Evolutionary conservation across 2,329 filamentous ascomycete species (phyloP), one percentile per base, ranked within the genome.

Genomic region (Mariannaea elegans): DNA sequence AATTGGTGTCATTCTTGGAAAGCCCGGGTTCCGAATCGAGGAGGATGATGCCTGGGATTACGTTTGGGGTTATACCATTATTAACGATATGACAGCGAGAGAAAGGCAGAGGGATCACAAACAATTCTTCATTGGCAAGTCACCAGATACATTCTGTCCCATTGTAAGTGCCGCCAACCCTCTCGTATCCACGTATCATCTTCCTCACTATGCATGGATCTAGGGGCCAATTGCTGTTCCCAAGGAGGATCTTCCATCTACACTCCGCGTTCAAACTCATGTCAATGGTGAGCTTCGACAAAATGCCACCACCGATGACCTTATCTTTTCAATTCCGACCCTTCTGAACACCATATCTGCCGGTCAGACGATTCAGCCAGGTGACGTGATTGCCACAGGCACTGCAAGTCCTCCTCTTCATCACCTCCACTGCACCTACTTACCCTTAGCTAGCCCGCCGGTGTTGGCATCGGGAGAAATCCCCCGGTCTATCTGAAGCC

Each of bases 101-200:
- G 81, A 84, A 59, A 72, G 76, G 34, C 83, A 85, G 71, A 72
- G 81, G 13, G 81, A 85, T 60, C 84, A 87, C 58, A 86, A 87
- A 68, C 85, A 87, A 61, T 87, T 86, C 68, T 87, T 81, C 55
- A 80, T 87, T 47, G 84, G 84, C 8, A 87, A 87, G 67, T 84
- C 80, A 0, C 72, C 79, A 0, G 83, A 87, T 66, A 84, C 82
- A 0, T 86, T 82, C 62, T 86, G 83, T 61, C 83, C 83, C 23
- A 55, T 55, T 16, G 52, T 55, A 31, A 47, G 52, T 55, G 8
- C 9, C 18, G 13, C 16, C 32, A 41, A 36, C 32, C 32, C 6
- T 4, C 5, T 31, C 10, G n/a, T 31, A 12, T 27, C 16, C 3
- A 31, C n/a, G n/a, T 42, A 38, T 47, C 9, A 32, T 18, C 42